Evolutionary conservation across 2,329 filamentous ascomycete genomes (phyloP).

Genomic region (Microdochium trichocladiopsis): DNA sequence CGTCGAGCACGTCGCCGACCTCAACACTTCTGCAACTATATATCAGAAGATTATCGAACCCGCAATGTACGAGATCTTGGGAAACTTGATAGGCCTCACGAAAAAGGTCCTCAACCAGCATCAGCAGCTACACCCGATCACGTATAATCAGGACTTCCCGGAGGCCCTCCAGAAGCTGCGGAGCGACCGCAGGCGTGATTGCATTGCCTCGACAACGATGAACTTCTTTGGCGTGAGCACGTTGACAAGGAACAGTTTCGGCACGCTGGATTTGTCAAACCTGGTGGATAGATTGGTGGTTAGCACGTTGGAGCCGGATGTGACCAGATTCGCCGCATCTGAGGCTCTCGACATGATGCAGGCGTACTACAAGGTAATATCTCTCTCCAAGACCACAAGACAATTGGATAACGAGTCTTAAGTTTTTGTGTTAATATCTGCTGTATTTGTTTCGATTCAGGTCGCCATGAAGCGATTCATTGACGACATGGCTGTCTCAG

Average conservation of each 20-base stretch:
- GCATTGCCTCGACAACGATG: neutral
- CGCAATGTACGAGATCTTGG: conserved; percentile 27
- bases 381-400: neutral
- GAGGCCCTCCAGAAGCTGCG: conserved; percentile 24
- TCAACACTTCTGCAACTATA: conserved; percentile 28
- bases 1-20: conserved; percentile 31
- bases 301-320: conserved; percentile 10
- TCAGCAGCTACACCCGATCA: conserved; percentile 40
- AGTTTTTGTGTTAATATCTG: neutral
- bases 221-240: neutral
- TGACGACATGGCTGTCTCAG: conserved; percentile 32
- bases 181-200: neutral
- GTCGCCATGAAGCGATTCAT: conserved; percentile 35
- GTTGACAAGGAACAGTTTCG: conserved; percentile 5
- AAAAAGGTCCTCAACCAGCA: conserved; percentile 36
- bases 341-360: conserved; percentile 25
- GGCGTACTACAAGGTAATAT: conserved; percentile 25
- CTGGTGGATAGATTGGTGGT: neutral
- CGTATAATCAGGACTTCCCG: conserved; percentile 42
- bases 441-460: conserved; percentile 13
- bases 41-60: conserved; percentile 27
- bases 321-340: conserved; percentile 17
- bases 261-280: neutral
- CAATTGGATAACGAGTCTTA: neutral
- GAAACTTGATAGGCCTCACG: conserved; percentile 29